Evolutionary conservation across 148 eudicot genomes (phyloP).

Genomic region (Beta vulgaris): DNA sequence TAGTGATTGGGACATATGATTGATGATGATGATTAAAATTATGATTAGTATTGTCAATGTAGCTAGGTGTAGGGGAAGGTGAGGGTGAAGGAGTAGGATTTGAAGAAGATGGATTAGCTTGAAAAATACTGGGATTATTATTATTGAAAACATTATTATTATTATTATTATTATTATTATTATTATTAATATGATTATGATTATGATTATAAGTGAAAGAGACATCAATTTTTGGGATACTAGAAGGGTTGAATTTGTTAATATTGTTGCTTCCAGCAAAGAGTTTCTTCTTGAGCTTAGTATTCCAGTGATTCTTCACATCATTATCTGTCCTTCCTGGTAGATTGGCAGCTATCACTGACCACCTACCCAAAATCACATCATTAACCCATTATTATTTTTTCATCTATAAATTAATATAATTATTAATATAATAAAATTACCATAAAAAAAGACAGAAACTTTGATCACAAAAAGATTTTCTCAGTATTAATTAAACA

Average conservation of each 20-base stretch:
- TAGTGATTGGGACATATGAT: conserved; percentile 16
- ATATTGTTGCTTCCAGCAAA: conserved; percentile 11
- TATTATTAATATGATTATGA: conserved; percentile 7
- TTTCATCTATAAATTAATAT: too few relatives aligned
- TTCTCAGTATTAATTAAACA: background rate
- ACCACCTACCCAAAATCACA: conserved; percentile 45
- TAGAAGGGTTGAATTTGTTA: conserved; percentile 21
- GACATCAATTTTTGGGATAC: conserved; percentile 16
- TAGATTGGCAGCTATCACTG: conserved; percentile 65
- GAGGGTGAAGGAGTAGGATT: conserved; percentile 17
- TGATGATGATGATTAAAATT: conserved; percentile 7
- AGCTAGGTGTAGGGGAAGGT: conserved; percentile 17
- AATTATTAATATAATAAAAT: background rate
- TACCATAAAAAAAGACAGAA: background rate
- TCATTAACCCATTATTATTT: conserved; percentile 13
- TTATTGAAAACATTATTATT: background rate
- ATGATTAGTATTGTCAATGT: conserved; percentile 3
- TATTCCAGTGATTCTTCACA: conserved; percentile 82
- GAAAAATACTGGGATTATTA: conserved; percentile 3
- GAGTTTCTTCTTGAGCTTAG: conserved; percentile 68
- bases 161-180: background rate
- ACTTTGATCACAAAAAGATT: conserved; percentile 1
- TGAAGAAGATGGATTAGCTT: conserved; percentile 3
- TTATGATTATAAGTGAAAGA: conserved; percentile 24
- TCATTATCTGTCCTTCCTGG: conserved; percentile 81